phyloP scores from a whole-genome alignment of 306 rosid genomes.

The Albizia julibrissin region DNA sequence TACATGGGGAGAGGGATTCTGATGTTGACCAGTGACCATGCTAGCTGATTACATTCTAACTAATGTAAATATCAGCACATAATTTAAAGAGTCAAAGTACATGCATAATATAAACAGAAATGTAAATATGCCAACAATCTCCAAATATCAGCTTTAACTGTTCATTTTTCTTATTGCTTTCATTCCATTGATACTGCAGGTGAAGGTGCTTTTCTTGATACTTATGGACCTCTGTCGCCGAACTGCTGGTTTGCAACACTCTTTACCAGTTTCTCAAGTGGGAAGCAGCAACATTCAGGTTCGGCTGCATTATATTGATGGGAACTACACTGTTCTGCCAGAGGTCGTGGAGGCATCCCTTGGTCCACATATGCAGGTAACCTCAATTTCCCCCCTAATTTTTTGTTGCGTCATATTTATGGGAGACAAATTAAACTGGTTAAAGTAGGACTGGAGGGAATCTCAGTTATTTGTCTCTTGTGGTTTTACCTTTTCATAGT shows the following conservation, averaged over 20 bases:
- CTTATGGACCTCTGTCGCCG: constrained; percentile 92
- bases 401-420: background rate
- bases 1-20: background rate
- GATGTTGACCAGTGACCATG: background rate
- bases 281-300: constrained; percentile 86
- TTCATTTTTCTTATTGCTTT: constrained; percentile 8
- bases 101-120: background rate
- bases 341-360: constrained; percentile 95
- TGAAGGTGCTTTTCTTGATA: constrained; percentile 81
- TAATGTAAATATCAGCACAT: background rate
- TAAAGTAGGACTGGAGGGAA: constrained; percentile 1
- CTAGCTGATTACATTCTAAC: background rate
- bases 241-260: constrained; percentile 70
- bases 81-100: background rate
- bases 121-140: background rate
- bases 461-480: constrained; percentile 15
- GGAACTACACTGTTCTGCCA: constrained; percentile 89
- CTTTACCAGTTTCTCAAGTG: constrained; percentile 92
- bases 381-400: constrained; percentile 12
- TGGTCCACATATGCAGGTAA: constrained; percentile 96
- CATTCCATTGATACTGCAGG: constrained; percentile 53
- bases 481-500: background rate
- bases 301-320: constrained; percentile 92
- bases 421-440: constrained; percentile 17
- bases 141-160: background rate